Evolutionary conservation across 169 alveolate species (phyloP).

Genomic region (Babesia bovis): DNA sequence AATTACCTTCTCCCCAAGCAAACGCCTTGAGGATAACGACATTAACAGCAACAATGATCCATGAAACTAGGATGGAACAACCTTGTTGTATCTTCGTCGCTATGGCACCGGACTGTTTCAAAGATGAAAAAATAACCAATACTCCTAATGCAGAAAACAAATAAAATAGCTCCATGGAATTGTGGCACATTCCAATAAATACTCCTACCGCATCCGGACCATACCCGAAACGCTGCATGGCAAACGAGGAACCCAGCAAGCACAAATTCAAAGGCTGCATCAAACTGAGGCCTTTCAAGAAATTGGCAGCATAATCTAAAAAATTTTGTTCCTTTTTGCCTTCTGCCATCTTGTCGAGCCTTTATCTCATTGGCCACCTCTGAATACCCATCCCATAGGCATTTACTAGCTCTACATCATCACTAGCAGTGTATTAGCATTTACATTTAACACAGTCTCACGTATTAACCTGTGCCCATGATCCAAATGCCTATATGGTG

Average conservation of each 20-base stretch:
- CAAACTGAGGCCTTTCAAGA: constrained; percentile 9
- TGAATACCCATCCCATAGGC: not conserved
- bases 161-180: constrained; percentile 17
- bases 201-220: not conserved
- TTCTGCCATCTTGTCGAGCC: not conserved
- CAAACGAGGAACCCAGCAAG: constrained; percentile 33
- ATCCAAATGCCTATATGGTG: not conserved
- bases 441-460: no score
- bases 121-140: not conserved
- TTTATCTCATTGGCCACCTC: not conserved
- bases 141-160: constrained; percentile 18
- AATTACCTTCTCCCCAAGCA: constrained; percentile 17
- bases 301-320: not conserved
- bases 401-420: not conserved
- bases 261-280: constrained; percentile 27
- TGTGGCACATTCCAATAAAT: constrained; percentile 26
- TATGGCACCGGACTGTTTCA: not conserved
- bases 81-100: not conserved
- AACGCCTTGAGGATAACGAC: constrained; percentile 6
- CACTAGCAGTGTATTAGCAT: not conserved
- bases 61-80: not conserved
- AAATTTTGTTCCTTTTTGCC: not conserved
- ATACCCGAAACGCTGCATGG: constrained; percentile 34
- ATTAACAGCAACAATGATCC: constrained; percentile 7
- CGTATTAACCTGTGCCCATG: not conserved